A percentile compares a stretch with the other conserved stretches of the same genome.
Conservation (phyloP, 495 filamentous ascomycete genomes). For the Hypoxylon trugodes region DNA sequence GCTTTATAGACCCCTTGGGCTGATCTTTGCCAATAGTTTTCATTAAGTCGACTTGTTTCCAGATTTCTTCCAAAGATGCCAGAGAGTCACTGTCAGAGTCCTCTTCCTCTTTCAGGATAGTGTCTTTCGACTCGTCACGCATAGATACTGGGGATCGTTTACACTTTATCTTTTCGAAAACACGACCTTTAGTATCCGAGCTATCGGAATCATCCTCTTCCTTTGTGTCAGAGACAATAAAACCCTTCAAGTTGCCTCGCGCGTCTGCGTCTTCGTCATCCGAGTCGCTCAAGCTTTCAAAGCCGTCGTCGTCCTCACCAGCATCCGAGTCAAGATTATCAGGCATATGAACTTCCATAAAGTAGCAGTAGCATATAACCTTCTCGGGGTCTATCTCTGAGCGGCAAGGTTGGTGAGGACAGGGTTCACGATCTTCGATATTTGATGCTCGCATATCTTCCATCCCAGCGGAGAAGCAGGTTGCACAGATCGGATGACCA, state of each 20-base stretch:
- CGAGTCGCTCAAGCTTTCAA: constrained; percentile 46
- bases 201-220: constrained; percentile 24
- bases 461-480: constrained; percentile 79
- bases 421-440: constrained; percentile 67
- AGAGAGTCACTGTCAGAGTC: constrained; percentile 25
- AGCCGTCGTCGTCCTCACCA: constrained; percentile 43
- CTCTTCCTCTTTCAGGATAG: constrained; percentile 3
- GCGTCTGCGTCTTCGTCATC: constrained; percentile 53
- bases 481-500: constrained; percentile 81
- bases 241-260: constrained; percentile 62
- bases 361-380: constrained; percentile 76
- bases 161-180: not conserved
- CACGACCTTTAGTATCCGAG: constrained; percentile 43
- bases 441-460: constrained; percentile 69
- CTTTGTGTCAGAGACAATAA: constrained; percentile 63
- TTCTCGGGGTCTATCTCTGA: constrained; percentile 68
- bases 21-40: not conserved
- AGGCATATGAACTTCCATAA: constrained; percentile 77
- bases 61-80: constrained; percentile 8
- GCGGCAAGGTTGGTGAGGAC: constrained; percentile 73
- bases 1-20: constrained; percentile 2
- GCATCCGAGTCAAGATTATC: constrained; percentile 46
- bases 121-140: constrained; percentile 1
- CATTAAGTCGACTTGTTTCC: not conserved
- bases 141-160: not conserved